phyloP scores from a whole-genome alignment of 345 rosid genomes.

The Citrus reticulata region DNA sequence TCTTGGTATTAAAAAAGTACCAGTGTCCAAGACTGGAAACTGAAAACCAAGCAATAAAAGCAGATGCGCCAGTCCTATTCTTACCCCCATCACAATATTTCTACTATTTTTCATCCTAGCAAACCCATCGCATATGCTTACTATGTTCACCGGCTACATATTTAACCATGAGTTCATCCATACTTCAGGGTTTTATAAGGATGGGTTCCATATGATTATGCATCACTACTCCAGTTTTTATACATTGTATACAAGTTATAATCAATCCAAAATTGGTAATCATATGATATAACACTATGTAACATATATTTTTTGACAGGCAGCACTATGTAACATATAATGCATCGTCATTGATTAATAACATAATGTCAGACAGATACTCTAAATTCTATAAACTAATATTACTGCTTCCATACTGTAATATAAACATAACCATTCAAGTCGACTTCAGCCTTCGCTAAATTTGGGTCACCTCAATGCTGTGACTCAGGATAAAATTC shows the following conservation, averaged over 20 bases:
- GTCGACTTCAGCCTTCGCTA: neutral
- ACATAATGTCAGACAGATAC: neutral
- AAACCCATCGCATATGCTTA: neutral
- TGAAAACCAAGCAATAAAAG: neutral
- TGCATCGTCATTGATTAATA: too few species aligned
- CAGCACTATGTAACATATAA: neutral
- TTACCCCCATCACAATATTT: neutral
- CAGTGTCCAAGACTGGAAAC: neutral
- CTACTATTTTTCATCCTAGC: neutral
- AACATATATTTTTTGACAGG: too few species aligned
- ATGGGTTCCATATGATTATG: neutral
- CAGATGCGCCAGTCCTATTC: neutral
- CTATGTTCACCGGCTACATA: neutral
- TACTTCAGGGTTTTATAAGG: neutral
- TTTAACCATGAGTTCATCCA: neutral
- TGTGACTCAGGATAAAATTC: neutral
- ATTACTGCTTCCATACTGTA: neutral
- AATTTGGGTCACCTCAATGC: neutral
- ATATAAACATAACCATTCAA: neutral
- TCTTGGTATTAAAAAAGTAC: neutral
- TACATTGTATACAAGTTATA: neutral
- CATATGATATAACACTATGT: neutral
- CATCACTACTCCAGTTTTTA: neutral
- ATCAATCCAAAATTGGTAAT: neutral
- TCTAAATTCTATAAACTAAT: neutral